These are phyloP conservation scores for Kwoniella sp. DNA, from an alignment of 768 basidiomycete genomes.

Conservation along the genomic window DNA sequence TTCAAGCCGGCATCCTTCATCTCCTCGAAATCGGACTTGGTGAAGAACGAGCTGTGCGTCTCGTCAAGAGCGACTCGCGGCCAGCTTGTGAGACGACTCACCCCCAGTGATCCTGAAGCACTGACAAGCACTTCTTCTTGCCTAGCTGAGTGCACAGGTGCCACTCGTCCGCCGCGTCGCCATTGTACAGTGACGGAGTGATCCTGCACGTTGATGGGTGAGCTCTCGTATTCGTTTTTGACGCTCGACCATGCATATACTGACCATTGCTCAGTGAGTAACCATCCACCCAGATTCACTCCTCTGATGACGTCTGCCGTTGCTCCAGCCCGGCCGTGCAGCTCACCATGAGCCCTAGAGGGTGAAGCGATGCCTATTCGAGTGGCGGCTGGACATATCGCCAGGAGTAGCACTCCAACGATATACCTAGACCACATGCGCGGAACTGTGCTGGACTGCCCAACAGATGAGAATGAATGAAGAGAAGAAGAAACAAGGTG, in stretches of 20 bases:
- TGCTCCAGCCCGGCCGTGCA: neutral
- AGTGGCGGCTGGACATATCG: too few relatives aligned
- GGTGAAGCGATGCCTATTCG: neutral
- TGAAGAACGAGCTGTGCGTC: conserved; percentile 32
- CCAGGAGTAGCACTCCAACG: too few relatives aligned
- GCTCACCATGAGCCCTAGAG: neutral
- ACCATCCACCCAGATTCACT: conserved; percentile 48
- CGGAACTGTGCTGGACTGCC: too few relatives aligned
- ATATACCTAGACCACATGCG: too few relatives aligned
- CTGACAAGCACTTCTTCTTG: conserved; percentile 24
- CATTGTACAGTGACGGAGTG: conserved; percentile 37
- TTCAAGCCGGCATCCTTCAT: conserved; percentile 44
- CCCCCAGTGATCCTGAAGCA: conserved; percentile 32
- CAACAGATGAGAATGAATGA: too few relatives aligned
- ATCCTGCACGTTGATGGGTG: conserved; percentile 26
- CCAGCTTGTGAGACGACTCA: conserved; percentile 10
- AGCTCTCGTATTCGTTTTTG: neutral
- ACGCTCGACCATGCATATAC: neutral
- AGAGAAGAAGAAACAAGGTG: too few relatives aligned
- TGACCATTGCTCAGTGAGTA: conserved; percentile 31
- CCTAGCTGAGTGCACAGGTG: conserved; percentile 26
- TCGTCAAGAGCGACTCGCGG: too few relatives aligned
- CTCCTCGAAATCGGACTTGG: conserved; percentile 24
- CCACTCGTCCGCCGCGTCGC: conserved; percentile 41
- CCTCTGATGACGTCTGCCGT: conserved; percentile 30